Percentiles rank a stretch among this genome's conserved stretches.
Evolutionary conservation across 2,329 filamentous ascomycete species (phyloP).

Genomic region (Alternaria viburni): DNA sequence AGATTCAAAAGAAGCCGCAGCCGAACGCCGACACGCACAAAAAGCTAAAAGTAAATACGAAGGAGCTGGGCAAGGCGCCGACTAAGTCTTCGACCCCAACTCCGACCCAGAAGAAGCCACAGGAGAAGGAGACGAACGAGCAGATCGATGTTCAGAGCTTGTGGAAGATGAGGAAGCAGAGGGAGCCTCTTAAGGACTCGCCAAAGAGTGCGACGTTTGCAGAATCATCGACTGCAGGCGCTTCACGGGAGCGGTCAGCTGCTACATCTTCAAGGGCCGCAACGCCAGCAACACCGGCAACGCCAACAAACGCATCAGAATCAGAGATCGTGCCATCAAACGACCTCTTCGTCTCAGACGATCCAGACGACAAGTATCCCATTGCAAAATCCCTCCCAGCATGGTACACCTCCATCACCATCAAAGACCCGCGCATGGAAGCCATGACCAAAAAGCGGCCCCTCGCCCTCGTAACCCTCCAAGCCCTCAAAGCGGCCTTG

Average conservation of each 20-base stretch:
- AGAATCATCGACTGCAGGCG: constrained; percentile 6
- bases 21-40: not conserved
- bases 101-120: not conserved
- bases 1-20: not conserved
- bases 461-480: constrained; percentile 20
- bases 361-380: not conserved
- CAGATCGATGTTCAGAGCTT: not conserved
- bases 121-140: not conserved
- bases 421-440: not conserved
- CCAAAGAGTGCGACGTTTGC: not conserved
- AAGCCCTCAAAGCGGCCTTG: constrained; percentile 34
- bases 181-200: not conserved
- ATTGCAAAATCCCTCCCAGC: not conserved
- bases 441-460: constrained; percentile 19
- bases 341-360: not conserved
- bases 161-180: not conserved
- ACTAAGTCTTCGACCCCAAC: not conserved
- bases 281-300: not conserved
- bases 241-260: not conserved
- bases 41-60: not conserved
- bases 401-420: constrained; percentile 23
- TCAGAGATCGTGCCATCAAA: not conserved
- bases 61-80: not conserved
- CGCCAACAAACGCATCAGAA: not conserved
- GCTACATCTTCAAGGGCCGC: not conserved